phyloP scores from a whole-genome alignment of 306 rosid species.

The Medicago ruthenica region DNA sequence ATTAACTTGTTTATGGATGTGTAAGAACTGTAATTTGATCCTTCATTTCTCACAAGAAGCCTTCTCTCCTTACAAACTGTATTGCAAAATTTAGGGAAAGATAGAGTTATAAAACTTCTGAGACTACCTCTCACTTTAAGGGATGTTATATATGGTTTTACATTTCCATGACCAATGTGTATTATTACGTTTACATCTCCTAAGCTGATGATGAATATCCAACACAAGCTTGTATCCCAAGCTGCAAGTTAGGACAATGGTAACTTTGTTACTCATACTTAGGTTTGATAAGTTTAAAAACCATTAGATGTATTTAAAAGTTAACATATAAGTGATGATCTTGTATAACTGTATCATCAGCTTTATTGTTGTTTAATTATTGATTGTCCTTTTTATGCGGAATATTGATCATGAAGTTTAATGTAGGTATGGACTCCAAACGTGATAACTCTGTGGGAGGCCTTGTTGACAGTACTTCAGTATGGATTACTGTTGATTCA shows the following conservation, averaged over 20 bases:
- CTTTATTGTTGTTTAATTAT: constrained; percentile 14
- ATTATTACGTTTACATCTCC: constrained; percentile 34
- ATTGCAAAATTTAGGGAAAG: constrained; percentile 7
- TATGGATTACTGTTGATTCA: constrained; percentile 83
- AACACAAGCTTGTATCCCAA: constrained; percentile 25
- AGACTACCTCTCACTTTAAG: constrained; percentile 34
- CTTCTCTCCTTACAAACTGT: constrained; percentile 26
- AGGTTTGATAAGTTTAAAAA: constrained; percentile 32
- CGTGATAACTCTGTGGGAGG: constrained; percentile 88
- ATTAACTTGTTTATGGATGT: constrained; percentile 15
- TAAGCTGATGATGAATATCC: constrained; percentile 22
- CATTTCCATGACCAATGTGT: constrained; percentile 31
- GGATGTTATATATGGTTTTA: constrained; percentile 29
- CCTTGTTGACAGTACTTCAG: constrained; percentile 84
- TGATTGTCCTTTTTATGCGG: constrained; percentile 3
- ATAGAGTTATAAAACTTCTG: constrained; percentile 19
- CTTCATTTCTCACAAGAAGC: constrained; percentile 28
- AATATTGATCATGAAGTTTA: constrained; percentile 34
- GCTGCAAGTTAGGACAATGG: constrained; percentile 32
- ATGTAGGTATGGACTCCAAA: constrained; percentile 94
- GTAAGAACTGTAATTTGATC: constrained; percentile 18
- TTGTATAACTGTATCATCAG: constrained; percentile 33
- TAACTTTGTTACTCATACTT: constrained; percentile 28
- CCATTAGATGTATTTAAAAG: not conserved
- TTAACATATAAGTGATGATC: constrained; percentile 25